A percentile compares a stretch with the other conserved stretches of the same genome.
Conservation (phyloP, 441 rosid species). For the Gossypium aridum region DNA sequence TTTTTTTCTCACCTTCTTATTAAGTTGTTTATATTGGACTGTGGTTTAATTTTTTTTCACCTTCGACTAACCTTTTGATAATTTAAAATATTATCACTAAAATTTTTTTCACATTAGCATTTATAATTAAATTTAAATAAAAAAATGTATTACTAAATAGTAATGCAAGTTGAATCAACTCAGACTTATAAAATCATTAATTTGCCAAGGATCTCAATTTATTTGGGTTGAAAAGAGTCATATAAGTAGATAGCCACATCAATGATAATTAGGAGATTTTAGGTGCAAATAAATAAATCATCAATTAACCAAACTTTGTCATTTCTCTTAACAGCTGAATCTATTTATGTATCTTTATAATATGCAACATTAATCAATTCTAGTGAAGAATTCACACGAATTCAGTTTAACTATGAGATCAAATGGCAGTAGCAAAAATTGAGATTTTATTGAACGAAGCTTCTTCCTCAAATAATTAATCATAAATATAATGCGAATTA, state of each 20-base stretch:
- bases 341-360: background rate
- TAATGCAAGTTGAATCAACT: too few species aligned
- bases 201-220: too few species aligned
- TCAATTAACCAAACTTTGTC: background rate
- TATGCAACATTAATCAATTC: background rate
- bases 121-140: too few species aligned
- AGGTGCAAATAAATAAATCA: background rate
- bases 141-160: too few species aligned
- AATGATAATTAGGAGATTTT: background rate
- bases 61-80: too few species aligned
- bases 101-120: too few species aligned
- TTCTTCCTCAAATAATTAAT: background rate
- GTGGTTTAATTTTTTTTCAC: too few species aligned
- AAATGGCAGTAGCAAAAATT: background rate
- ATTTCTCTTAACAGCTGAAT: background rate
- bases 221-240: too few species aligned
- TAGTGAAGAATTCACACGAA: background rate
- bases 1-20: too few species aligned
- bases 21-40: too few species aligned
- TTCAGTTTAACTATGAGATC: background rate
- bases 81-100: too few species aligned
- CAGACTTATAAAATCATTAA: too few species aligned
- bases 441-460: background rate
- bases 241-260: background rate
- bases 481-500: background rate